Evolutionary conservation across 305 asterid genomes (phyloP).

Genomic region (Lippia alba): DNA sequence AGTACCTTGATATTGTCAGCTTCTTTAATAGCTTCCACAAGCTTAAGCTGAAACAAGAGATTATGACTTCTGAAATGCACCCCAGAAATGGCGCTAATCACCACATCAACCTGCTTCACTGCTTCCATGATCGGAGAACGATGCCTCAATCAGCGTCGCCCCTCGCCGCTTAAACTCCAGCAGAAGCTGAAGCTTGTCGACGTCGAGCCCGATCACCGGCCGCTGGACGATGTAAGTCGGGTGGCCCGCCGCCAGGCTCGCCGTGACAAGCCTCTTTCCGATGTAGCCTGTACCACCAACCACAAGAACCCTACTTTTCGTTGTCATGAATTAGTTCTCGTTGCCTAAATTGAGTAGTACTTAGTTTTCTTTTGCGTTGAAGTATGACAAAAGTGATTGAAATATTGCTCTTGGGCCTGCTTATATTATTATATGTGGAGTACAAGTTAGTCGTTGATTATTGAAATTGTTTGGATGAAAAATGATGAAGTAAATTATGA

Average conservation of each 20-base stretch:
- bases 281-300: conserved; percentile 88
- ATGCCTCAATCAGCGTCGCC: conserved; percentile 66
- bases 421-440: too few species aligned
- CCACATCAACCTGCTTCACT: conserved; percentile 76
- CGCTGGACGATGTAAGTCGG: conserved; percentile 66
- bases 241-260: conserved; percentile 76
- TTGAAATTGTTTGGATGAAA: too few species aligned
- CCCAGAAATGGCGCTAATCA: conserved; percentile 83
- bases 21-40: conserved; percentile 77
- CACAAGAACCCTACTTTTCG: conserved; percentile 66
- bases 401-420: too few species aligned
- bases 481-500: too few species aligned
- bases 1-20: conserved; percentile 78
- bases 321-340: too few species aligned
- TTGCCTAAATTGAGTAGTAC: too few species aligned
- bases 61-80: conserved; percentile 81
- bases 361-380: too few species aligned
- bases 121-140: conserved; percentile 76
- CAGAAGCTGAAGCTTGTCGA: conserved; percentile 67
- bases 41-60: conserved; percentile 70
- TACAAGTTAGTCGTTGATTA: too few species aligned
- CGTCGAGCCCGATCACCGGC: conserved; percentile 70
- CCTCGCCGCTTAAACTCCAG: conserved; percentile 71
- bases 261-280: conserved; percentile 73
- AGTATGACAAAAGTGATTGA: too few species aligned